Evolutionary conservation across 495 filamentous ascomycete species (phyloP), one percentile per base, ranked within the genome.

Genomic region (Penicillium nucicola): DNA sequence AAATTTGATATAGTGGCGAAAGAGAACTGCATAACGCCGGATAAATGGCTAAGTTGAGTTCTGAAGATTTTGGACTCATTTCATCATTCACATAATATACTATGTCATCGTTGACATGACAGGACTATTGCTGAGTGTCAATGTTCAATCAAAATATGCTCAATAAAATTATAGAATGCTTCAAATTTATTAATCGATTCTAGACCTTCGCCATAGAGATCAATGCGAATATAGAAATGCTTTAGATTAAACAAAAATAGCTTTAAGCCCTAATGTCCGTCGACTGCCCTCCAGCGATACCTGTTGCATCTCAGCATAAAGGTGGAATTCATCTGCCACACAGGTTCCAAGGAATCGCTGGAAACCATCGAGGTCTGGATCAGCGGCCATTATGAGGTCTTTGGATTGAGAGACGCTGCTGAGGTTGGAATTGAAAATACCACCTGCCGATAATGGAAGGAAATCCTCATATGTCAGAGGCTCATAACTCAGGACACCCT

Each of bases 391-490:
- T 28, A 69, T 60, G 3, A 69, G 52, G 43, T 60, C 57, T 20
- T 54, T 61, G 12, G 61, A 55, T 23, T 57, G 42, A 0, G 56
- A 59, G 4, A 44, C 33, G 5, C 38, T 53, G 9, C 64, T 58
- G 3, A 76, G 55, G 33, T 74, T 75, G 9, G 68, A 72, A 14
- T 66, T 63, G 57, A 75, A 75, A 25, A 75, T 75, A 14, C 70
- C 71, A 8, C 64, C 71, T 1, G 71, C 71, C 4, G 68, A 72
- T 2, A 75, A 48, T 2, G 71, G 71, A 8, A 75, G 56, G 48
- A 75, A 75, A 31, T 75, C 71, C 41, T 75, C 71, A 33, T 75
- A 75, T 1, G 63, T 71, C 13, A 75, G 58, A 13, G 70, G 70
- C 38, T 66, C 61, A 33, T 57, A 64, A 41, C 50, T 50, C 11